These are phyloP conservation scores for Venturiaceae sp. DNA, from an alignment of 2,329 filamentous ascomycete species.

Conservation along the genomic window DNA sequence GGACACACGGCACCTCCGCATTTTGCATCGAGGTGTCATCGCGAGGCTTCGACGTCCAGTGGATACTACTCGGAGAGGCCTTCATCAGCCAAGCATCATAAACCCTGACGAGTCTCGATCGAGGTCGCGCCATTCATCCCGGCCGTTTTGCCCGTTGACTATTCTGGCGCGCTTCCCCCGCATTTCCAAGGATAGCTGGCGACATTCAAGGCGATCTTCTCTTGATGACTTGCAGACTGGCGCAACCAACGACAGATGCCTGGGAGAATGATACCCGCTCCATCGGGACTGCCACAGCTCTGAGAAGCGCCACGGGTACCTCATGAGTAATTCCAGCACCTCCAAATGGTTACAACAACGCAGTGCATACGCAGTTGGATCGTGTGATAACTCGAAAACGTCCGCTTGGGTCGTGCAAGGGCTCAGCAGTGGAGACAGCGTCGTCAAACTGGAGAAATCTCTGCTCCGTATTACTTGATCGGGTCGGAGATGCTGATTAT, in stretches of 20 bases:
- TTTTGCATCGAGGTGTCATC: not conserved
- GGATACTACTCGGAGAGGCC: not conserved
- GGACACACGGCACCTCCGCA: not conserved
- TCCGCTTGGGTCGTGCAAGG: not conserved
- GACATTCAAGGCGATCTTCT: not conserved
- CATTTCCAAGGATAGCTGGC: conserved; percentile 2
- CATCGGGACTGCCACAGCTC: not conserved
- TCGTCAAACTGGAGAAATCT: not conserved
- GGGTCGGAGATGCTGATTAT: not conserved
- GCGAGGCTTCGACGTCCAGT: not conserved
- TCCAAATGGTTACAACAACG: not conserved
- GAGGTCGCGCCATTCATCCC: not conserved
- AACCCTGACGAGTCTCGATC: not conserved
- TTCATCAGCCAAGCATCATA: not conserved
- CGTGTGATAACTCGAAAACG: not conserved
- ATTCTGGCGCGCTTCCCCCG: not conserved
- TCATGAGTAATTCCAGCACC: not conserved
- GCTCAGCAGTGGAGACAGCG: not conserved
- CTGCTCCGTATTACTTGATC: not conserved
- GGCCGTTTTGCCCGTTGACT: not conserved
- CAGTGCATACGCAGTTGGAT: not conserved
- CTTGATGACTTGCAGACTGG: not conserved
- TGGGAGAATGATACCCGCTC: not conserved
- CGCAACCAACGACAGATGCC: not conserved
- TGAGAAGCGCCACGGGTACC: not conserved